Base-by-base conservation (phyloP, 805 yeast genomes). In the Metschnikowia borealis region DNA sequence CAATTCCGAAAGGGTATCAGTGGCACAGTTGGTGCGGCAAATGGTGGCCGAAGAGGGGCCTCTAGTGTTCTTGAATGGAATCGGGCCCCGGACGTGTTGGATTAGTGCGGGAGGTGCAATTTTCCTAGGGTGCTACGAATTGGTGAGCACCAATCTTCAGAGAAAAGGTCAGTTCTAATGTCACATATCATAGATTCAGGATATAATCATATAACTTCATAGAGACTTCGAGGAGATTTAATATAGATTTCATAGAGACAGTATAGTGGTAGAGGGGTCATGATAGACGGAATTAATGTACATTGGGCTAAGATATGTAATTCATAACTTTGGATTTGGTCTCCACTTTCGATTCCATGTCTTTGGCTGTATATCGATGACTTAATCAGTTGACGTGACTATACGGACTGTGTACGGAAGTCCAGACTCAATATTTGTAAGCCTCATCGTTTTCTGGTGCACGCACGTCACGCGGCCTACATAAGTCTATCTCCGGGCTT, bases 101-200 rank as follows among this genome's bases (percentile, higher is more conserved):
- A 92, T 94, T 50, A 85, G 96, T 70, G 94, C 96, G 4, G 99
- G 99, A 18, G 99, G 99, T 29, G 97, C 98, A 15, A 90, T 95
- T 15, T 94, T 95, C 72, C 73, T 94, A 50, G 99, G 99, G 4
- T 88, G 89, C 49, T 94, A 94, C 63, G 99, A 95, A 68, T 67
- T 84, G 20, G 85, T 82, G 10, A 76, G 74, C 54, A 62, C 75
- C 8, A 54, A 63, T n/a, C 38, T 42, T 23, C 45, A 42, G 26
- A 14, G 33, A 18, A 15, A 14, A 10, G 39, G 39, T 8, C 39
- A 18, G n/a, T 11, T 26, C 3, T 26, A 26, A 26, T 26, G 29
- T 26, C 29, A 2, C 11, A 26, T 11, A 26, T 10, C 10, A 26
- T 26, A 26, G 29, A 26, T 26, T 26, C 29, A 26, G 29, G 29